Base-by-base conservation (phyloP, 108 stramenopile species). In the Nitzschia inconspicua region DNA sequence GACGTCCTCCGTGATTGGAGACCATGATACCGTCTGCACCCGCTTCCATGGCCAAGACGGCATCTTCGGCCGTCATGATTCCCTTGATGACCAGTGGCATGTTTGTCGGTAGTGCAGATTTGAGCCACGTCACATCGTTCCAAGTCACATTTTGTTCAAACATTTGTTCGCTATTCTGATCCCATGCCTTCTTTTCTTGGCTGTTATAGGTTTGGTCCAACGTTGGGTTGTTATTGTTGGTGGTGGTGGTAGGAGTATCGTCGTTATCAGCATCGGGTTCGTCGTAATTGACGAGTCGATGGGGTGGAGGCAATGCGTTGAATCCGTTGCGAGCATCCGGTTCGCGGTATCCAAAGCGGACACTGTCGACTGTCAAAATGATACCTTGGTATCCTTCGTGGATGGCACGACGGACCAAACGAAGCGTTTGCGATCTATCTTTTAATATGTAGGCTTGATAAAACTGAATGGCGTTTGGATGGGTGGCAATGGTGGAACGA, bases 1-100 rank as follows among this genome's bases (percentile, higher is more conserved):
- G 91, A 30, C 96, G 77, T 16, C 93, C 96, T 59, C 96, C 96
- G 65, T 97, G 96, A 68, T 96, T 97, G 39, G 85, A 88, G 13
- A 97, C 87, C 90, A 92, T 85, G 63, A 97, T 85, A 29, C 70
- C 95, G 76, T 96, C 95, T 8, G 76, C 82, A 37, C 95, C 95
- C 27, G 82, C 73, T 25, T 74, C 53, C 1, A 96, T 65, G 6
- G 94, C 91, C 47, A 86, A 63, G 2, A 62, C 44, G 1, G 96
- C 96, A 85, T 97, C 96, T 75, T 95, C 94, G 9, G 82, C 84
- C 3, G 92, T 89, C 86, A 95, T 88, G 22, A 97, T 93, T 3
- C 96, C 96, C 75, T 97, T 97, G 32, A 95, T 72, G 40, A 97
- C 77, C 13, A 93, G 50, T 4, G 91, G 90, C 3, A 97, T 50